phyloP scores from a whole-genome alignment of 1,284 basidiomycete genomes.

The Calocybe gambosa region DNA sequence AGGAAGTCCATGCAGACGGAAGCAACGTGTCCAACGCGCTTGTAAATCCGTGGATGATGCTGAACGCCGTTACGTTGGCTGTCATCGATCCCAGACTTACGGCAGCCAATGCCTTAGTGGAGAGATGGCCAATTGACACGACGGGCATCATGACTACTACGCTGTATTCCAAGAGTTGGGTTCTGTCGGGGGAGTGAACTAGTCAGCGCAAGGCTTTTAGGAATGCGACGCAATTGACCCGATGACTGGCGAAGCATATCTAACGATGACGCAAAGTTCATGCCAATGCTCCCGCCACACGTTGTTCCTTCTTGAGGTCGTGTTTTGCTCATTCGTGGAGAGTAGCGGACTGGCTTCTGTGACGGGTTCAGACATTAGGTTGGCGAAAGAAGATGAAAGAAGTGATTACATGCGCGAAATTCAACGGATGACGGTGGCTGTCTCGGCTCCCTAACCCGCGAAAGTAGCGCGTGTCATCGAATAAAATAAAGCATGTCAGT shows the following conservation, averaged over 20 bases:
- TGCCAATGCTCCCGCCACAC: constrained; percentile 28
- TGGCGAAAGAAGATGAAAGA: not conserved
- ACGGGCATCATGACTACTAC: constrained; percentile 71
- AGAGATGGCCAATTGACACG: constrained; percentile 81
- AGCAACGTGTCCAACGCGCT: constrained; percentile 87
- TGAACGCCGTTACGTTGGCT: constrained; percentile 54
- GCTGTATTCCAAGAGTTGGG: constrained; percentile 74
- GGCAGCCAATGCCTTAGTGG: constrained; percentile 78
- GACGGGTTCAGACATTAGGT: not conserved
- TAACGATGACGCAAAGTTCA: constrained; percentile 52
- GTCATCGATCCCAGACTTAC: constrained; percentile 88
- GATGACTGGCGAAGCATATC: constrained; percentile 65
- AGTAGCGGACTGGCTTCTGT: not conserved
- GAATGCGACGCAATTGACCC: constrained; percentile 35
- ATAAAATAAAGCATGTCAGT: too few species aligned
- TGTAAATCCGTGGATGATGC: constrained; percentile 81
- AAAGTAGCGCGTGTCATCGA: not conserved
- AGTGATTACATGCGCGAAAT: not conserved
- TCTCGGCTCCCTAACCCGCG: not conserved
- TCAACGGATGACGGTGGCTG: not conserved
- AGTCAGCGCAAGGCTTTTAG: not conserved
- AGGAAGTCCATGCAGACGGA: constrained; percentile 87
- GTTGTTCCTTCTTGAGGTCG: not conserved
- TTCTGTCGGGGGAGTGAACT: constrained; percentile 33
- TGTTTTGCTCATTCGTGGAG: too few species aligned